These are phyloP conservation scores for Clonostachys rosea DNA, from an alignment of 2,329 filamentous ascomycete species.

Conservation along the genomic window DNA sequence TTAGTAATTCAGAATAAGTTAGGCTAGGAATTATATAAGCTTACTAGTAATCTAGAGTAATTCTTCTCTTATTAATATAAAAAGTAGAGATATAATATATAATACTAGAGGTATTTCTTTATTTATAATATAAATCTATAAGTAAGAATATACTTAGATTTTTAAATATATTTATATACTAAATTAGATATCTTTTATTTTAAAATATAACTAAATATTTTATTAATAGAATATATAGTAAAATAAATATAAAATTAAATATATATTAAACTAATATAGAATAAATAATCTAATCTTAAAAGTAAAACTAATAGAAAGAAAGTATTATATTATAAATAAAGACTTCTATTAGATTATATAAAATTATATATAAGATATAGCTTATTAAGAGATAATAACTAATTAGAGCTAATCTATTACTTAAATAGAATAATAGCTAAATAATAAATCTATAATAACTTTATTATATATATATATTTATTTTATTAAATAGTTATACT, in stretches of 20 bases:
- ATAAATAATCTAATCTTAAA: neutral
- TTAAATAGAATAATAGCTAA: neutral
- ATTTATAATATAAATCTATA: too few species aligned
- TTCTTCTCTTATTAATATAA: too few species aligned
- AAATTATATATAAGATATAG: neutral
- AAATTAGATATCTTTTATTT: neutral
- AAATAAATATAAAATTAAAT: neutral
- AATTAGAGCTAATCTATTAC: neutral
- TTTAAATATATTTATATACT: neutral
- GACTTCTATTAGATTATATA: neutral
- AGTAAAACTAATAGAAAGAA: neutral
- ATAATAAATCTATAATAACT: neutral
- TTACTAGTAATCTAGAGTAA: too few species aligned
- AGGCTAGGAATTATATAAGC: neutral
- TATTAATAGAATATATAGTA: neutral
- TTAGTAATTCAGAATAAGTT: neutral
- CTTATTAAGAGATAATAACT: neutral
- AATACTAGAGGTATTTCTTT: too few species aligned
- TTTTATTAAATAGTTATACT: neutral
- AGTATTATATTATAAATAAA: neutral
- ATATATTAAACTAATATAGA: neutral
- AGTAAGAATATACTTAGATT: neutral
- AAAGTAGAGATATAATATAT: too few species aligned
- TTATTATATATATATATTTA: neutral
- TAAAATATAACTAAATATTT: neutral